These are phyloP conservation scores for Scheffersomyces coipomensis DNA, from an alignment of 805 yeast species.

Conservation along the genomic window DNA sequence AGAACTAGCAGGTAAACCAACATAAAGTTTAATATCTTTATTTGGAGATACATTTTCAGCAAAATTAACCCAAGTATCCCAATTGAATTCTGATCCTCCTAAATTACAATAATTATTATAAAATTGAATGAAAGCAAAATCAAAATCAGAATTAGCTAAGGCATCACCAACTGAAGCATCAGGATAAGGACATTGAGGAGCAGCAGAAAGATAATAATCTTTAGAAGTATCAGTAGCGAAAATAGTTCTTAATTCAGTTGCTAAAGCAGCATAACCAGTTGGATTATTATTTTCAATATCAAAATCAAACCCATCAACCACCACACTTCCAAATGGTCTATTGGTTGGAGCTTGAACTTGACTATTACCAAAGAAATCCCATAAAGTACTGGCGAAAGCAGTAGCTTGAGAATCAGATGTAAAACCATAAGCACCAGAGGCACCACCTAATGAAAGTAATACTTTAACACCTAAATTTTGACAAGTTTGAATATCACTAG, in stretches of 20 bases:
- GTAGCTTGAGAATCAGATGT: conserved; percentile 49
- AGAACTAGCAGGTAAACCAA: conserved; percentile 34
- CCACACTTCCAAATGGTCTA: conserved; percentile 67
- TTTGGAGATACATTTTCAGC: conserved; percentile 30
- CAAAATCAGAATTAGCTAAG: conserved; percentile 21
- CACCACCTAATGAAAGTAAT: conserved; percentile 67
- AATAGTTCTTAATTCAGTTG: conserved; percentile 25
- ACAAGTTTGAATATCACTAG: conserved; percentile 68
- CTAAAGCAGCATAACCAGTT: conserved; percentile 64
- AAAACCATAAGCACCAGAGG: conserved; percentile 41
- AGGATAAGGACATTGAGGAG: conserved; percentile 41
- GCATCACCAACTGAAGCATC: conserved; percentile 36
- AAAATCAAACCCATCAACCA: conserved; percentile 81
- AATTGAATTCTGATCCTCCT: conserved; percentile 27
- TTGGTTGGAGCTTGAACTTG: conserved; percentile 14
- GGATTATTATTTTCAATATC: conserved; percentile 64
- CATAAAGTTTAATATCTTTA: conserved; percentile 26
- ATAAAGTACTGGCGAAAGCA: conserved; percentile 44
- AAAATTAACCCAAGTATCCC: conserved; percentile 32
- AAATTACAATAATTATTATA: conserved; percentile 34
- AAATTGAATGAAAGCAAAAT: conserved; percentile 40
- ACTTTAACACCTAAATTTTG: conserved; percentile 78
- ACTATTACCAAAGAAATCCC: conserved; percentile 42
- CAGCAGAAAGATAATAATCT: conserved; percentile 29
- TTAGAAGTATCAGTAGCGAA: conserved; percentile 25